Conservation (phyloP, 2,329 filamentous ascomycete species). For the Hawksworthiomyces lignivorus region DNA sequence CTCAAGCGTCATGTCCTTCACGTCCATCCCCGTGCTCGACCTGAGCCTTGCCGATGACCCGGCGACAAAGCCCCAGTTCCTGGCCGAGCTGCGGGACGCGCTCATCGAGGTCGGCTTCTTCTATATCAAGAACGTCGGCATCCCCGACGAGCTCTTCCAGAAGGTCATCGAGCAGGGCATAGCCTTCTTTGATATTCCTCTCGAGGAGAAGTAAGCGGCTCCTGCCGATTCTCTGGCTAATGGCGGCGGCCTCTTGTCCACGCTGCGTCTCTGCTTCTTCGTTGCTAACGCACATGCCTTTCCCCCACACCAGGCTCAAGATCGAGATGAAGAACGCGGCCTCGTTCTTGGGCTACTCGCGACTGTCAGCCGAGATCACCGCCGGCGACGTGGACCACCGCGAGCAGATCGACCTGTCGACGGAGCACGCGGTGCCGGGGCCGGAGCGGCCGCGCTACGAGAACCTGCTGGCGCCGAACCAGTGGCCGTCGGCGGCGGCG, state of each 20-base stretch:
- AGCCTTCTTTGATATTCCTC: slow-evolving; percentile 68
- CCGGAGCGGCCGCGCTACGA: slow-evolving; percentile 60
- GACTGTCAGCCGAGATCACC: slow-evolving; percentile 61
- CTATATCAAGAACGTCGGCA: slow-evolving; percentile 74
- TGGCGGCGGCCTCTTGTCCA: not conserved
- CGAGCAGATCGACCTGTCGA: slow-evolving; percentile 82
- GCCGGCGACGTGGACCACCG: slow-evolving; percentile 69
- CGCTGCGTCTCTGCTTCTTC: too few relatives aligned
- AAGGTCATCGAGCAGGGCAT: slow-evolving; percentile 61
- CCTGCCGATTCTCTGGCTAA: not conserved
- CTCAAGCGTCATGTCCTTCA: slow-evolving; percentile 54
- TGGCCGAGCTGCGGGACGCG: slow-evolving; percentile 63
- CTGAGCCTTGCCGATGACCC: slow-evolving; percentile 57
- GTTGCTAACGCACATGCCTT: too few relatives aligned
- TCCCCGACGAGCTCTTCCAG: slow-evolving; percentile 56
- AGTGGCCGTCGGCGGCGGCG: slow-evolving; percentile 62
- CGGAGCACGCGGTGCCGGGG: slow-evolving; percentile 60
- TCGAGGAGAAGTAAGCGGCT: slow-evolving; percentile 58
- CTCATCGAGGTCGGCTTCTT: slow-evolving; percentile 83
- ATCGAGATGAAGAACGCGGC: slow-evolving; percentile 68
- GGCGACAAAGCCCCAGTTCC: slow-evolving; percentile 63
- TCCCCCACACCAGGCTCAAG: slow-evolving; percentile 37
- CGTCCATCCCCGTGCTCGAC: slow-evolving; percentile 69
- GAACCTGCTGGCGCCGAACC: slow-evolving; percentile 68
- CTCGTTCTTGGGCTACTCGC: slow-evolving; percentile 64